A percentile compares a stretch with the other conserved stretches of the same genome.
phyloP scores from a whole-genome alignment of 129 eudicot genomes.

The Centella asiatica region DNA sequence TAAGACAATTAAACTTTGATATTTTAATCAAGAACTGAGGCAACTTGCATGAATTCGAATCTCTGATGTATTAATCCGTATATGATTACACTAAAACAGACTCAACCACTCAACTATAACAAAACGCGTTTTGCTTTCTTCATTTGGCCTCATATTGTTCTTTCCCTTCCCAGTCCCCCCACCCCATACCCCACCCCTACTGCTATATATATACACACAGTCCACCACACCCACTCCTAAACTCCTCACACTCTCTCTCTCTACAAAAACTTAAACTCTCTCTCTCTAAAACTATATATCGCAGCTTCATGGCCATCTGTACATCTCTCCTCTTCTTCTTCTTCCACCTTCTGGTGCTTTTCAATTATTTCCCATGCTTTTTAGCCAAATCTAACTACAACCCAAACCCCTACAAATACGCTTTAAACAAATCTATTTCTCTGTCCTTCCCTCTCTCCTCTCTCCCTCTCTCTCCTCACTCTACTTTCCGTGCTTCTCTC shows the following conservation, averaged over 20 bases:
- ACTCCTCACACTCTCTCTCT: neutral
- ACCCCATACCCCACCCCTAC: neutral
- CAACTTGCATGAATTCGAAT: too few relatives aligned
- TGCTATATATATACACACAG: conserved; percentile 1
- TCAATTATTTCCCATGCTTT: conserved; percentile 12
- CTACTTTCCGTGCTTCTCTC: conserved; percentile 26
- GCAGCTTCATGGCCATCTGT: conserved; percentile 18
- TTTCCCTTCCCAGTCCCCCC: conserved; percentile 23
- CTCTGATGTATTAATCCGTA: too few relatives aligned
- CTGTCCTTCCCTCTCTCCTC: conserved; percentile 43
- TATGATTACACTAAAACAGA: neutral
- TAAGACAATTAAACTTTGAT: too few relatives aligned
- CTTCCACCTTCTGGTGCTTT: conserved; percentile 1
- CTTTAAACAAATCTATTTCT: conserved; percentile 25
- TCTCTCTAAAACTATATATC: neutral
- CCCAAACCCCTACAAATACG: conserved; percentile 6
- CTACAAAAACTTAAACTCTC: neutral
- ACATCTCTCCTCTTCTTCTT: conserved; percentile 8
- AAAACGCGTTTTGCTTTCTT: conserved; percentile 56
- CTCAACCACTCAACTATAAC: conserved; percentile 6
- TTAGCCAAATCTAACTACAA: conserved; percentile 18
- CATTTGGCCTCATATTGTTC: conserved; percentile 39
- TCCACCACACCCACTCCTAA: conserved; percentile 7
- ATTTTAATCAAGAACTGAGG: too few relatives aligned
- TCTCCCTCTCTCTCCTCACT: conserved; percentile 31